Percentiles rank a stretch among this genome's conserved stretches.
These are phyloP conservation scores for Metarhizium robertsii DNA, from an alignment of 2,329 filamentous ascomycete species.

Conservation along the genomic window DNA sequence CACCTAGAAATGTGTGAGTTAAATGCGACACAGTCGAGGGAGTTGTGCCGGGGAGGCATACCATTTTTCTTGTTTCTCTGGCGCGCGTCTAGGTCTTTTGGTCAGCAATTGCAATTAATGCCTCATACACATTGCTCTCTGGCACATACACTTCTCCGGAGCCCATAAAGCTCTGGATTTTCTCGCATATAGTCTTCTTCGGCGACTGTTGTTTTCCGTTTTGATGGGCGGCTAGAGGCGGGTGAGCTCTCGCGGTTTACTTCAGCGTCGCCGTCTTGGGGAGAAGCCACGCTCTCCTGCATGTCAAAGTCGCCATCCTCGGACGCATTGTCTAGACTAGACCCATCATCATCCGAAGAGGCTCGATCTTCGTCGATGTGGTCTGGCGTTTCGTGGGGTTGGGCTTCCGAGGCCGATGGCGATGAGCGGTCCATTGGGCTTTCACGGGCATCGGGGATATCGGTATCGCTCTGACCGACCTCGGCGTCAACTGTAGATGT, in stretches of 20 bases:
- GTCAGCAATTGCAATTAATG: constrained; percentile 19
- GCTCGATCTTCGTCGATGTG: constrained; percentile 28
- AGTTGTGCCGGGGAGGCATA: constrained; percentile 26
- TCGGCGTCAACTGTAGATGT: constrained; percentile 28
- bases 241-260: constrained; percentile 59
- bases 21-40: neutral
- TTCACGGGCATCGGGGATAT: constrained; percentile 64
- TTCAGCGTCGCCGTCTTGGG: constrained; percentile 34
- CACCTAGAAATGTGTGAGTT: constrained; percentile 23
- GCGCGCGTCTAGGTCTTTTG: constrained; percentile 39
- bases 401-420: constrained; percentile 29
- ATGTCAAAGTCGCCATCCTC: constrained; percentile 72
- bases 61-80: constrained; percentile 47
- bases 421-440: constrained; percentile 39
- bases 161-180: constrained; percentile 90
- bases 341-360: constrained; percentile 36
- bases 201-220: constrained; percentile 61
- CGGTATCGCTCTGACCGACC: constrained; percentile 47
- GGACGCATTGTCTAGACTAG: constrained; percentile 45
- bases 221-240: constrained; percentile 58
- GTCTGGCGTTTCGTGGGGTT: constrained; percentile 31
- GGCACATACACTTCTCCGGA: constrained; percentile 76
- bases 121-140: constrained; percentile 11
- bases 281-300: constrained; percentile 44
- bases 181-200: constrained; percentile 80